Evolutionary conservation across 2,329 filamentous ascomycete genomes (phyloP).

Genomic region (Monilinia aucupariae): DNA sequence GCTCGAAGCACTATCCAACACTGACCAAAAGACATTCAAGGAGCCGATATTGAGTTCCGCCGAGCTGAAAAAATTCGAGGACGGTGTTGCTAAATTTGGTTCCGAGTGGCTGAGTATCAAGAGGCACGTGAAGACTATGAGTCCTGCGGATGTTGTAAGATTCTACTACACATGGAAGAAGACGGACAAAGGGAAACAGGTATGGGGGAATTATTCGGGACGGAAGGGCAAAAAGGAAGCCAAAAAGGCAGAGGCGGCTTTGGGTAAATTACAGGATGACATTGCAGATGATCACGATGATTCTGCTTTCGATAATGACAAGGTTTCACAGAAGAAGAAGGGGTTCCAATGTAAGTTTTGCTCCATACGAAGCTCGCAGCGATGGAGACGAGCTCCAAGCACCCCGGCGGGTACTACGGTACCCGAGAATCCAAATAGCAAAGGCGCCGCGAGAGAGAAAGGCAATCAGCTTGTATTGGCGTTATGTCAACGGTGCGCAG

Average conservation of each 20-base stretch:
- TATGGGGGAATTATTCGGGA: slow-evolving; percentile 85
- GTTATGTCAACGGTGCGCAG: slow-evolving; percentile 82
- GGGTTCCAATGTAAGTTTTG: slow-evolving; percentile 95
- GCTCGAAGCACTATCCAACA: slow-evolving; percentile 61
- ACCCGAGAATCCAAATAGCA: slow-evolving; percentile 56
- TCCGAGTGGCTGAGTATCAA: slow-evolving; percentile 82
- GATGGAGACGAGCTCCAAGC: slow-evolving; percentile 87
- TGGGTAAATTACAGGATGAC: slow-evolving; percentile 79
- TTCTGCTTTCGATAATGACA: slow-evolving; percentile 88
- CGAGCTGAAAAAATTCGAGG: slow-evolving; percentile 86
- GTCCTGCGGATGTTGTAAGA: slow-evolving; percentile 74
- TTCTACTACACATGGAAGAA: slow-evolving; percentile 99
- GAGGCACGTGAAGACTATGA: slow-evolving; percentile 78
- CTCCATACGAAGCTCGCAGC: slow-evolving; percentile 67
- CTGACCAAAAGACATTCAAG: slow-evolving; percentile 68
- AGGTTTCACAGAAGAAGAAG: slow-evolving; percentile 69
- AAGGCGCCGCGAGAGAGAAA: slow-evolving; percentile 66
- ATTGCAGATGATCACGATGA: slow-evolving; percentile 90
- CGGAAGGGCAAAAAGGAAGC: slow-evolving; percentile 87
- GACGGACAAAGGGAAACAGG: slow-evolving; percentile 72
- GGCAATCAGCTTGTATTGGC: slow-evolving; percentile 69
- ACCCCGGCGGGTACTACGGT: slow-evolving; percentile 66
- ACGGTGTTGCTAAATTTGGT: slow-evolving; percentile 82
- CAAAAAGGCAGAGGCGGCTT: slow-evolving; percentile 63
- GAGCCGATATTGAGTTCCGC: slow-evolving; percentile 74